These are phyloP conservation scores for Aspergillus mulundensis DNA, from an alignment of 495 filamentous ascomycete genomes.

Conservation along the genomic window DNA sequence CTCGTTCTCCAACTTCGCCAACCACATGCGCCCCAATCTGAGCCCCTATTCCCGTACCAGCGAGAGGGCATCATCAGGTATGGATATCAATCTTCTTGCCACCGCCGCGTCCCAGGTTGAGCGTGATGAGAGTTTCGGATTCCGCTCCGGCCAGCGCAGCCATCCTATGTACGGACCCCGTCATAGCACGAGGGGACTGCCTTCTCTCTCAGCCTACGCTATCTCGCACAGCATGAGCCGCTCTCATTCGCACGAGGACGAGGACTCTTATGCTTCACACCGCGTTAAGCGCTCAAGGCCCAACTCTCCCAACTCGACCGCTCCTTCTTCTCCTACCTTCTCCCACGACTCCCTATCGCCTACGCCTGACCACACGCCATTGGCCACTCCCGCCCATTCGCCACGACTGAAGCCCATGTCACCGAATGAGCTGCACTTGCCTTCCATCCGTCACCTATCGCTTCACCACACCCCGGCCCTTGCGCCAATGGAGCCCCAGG, in stretches of 20 bases:
- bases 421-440: conserved; percentile 67
- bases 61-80: conserved; percentile 47
- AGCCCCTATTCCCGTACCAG: conserved; percentile 61
- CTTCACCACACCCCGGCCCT: conserved; percentile 85
- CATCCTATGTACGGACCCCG: conserved; percentile 55
- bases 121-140: conserved; percentile 61
- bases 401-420: conserved; percentile 80
- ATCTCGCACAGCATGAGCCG: conserved; percentile 80
- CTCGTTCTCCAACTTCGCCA: conserved; percentile 73
- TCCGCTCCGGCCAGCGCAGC: conserved; percentile 32
- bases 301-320: conserved; percentile 90
- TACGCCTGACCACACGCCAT: conserved; percentile 92
- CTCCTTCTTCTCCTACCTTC: conserved; percentile 95
- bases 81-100: conserved; percentile 87
- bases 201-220: conserved; percentile 79
- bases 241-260: conserved; percentile 84
- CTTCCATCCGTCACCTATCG: conserved; percentile 82
- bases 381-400: conserved; percentile 93
- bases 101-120: conserved; percentile 87
- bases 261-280: conserved; percentile 61
- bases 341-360: conserved; percentile 94
- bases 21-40: conserved; percentile 57
- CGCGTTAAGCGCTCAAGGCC: conserved; percentile 84
- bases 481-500: conserved; percentile 83
- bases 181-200: conserved; percentile 58